phyloP scores from a whole-genome alignment of 2,329 filamentous ascomycete genomes.

The Fusarium sulawesiense region DNA sequence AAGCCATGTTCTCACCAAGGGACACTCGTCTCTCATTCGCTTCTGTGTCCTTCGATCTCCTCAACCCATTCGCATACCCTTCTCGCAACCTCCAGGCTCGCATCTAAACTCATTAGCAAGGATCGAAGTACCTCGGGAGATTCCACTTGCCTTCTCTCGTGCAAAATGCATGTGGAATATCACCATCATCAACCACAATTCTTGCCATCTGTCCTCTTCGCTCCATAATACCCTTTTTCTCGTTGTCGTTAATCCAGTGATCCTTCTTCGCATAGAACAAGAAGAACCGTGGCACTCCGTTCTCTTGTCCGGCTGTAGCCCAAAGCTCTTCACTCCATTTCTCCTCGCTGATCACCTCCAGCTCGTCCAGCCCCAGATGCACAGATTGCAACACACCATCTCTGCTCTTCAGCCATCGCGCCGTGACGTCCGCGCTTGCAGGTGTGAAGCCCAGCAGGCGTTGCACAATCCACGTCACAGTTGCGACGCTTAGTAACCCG shows the following conservation, averaged over 20 bases:
- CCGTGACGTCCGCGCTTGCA: conserved; percentile 62
- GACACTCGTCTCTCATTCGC: background rate
- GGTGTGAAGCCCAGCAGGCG: conserved; percentile 60
- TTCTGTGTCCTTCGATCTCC: conserved; percentile 23
- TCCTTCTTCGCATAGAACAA: conserved; percentile 71
- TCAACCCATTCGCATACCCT: conserved; percentile 29
- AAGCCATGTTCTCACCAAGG: background rate
- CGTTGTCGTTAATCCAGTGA: conserved; percentile 70
- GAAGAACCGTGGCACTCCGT: conserved; percentile 61
- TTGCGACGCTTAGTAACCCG: conserved; percentile 53
- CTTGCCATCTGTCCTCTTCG: conserved; percentile 56
- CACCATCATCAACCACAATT: conserved; percentile 66
- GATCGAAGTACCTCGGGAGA: background rate
- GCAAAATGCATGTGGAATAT: conserved; percentile 71
- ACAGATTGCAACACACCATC: conserved; percentile 71
- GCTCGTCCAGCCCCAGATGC: conserved; percentile 69
- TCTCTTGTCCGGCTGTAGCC: conserved; percentile 52
- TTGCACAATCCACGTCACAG: conserved; percentile 58
- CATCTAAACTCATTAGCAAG: conserved; percentile 24
- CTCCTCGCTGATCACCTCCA: conserved; percentile 68
- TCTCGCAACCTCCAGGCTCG: conserved; percentile 35
- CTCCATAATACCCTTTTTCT: conserved; percentile 67
- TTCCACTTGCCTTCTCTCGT: conserved; percentile 51
- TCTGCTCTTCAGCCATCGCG: conserved; percentile 64
- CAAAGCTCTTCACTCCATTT: conserved; percentile 70